Base-by-base conservation (phyloP, 768 basidiomycete species). In the Candolleomyces eurysporus region DNA sequence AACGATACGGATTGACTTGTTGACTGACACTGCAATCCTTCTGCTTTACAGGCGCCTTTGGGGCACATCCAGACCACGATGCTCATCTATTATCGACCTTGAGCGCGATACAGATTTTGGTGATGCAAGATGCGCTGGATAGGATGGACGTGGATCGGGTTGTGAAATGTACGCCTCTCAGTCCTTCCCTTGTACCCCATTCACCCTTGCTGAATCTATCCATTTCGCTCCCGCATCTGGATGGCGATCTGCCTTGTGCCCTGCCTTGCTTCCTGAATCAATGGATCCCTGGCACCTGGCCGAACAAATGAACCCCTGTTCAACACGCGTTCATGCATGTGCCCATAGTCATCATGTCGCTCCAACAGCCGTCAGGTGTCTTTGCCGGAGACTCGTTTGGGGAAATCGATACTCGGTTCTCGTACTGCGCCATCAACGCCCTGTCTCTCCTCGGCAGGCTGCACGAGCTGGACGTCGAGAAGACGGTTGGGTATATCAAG, bases 61-160 rank as follows among this genome's bases (percentile, higher is more conserved):
- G 94, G 0, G 89, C 96, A 22, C 92, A 96, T 70, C 96, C 96
- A 0, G 88, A 85, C 22, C 97, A 99, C 68, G 97, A 99, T 71
- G 92, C 90, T 0, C 94, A 98, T 69, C 74, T 98, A 1, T 84
- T 88, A 22, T 79, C 92, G 3, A 98, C 97, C 0, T 77, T 94
- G 43, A 95, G 93, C 63, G 97, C 91, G 2, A 88, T 99, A 17
- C 97, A 98, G 72, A 92, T 98, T 58, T 79, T 99, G 36, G 74
- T 88, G 58, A 97, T 87, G 61, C 92, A 95, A 66, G 86, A 92
- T 65, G 90, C 94, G 0, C 72, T 94, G 55, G 84, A 93, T 67
- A 76, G 83, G 43, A 65, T 96, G 3, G 83, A 98, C 70, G 70
- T 82, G 11, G 83, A 87, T 48, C 84, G 91, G 6, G 82, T 96